Base-by-base conservation (phyloP, 441 rosid species). In the Gossypium davidsonii region DNA sequence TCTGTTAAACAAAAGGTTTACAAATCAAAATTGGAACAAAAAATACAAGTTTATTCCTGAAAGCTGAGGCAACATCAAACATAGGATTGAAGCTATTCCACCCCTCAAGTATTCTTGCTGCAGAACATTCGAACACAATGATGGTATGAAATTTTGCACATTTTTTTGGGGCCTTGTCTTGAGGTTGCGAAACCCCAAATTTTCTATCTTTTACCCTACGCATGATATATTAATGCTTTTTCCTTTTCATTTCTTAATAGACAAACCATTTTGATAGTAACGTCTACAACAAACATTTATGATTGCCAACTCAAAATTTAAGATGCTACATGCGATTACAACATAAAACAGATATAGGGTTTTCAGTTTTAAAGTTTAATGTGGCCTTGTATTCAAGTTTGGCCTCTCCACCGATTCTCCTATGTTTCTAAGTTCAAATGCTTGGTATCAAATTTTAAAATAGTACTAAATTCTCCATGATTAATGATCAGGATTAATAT, bases 1-100 rank as follows among this genome's bases (percentile, higher is more conserved):
- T 79, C 98, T 94, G 95, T 75, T 67, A 20, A 60, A 70, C 64
- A 61, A 31, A 42, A 80, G 53, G 78, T 74, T 56, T 59, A 63
- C 20, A 7, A 10, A 66, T 67, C 58, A 39, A 72, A 62, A 52
- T 25, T 8, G 7, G 61, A 68, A 9, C 20, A 68, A 48, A 23
- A 31, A 26, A 28, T 25, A 49, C 18, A 25, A 3, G 20, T 15
- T 34, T 21, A 64, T 46, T 3, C 44, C 21, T 26, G 37, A 20
- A 70, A 71, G 10, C 23, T 71, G 23, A 51, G 59, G 59, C 17
- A 68, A 26, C 26, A 15, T 51, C n/a, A 26, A 52, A 51, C 15
- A 26, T 1, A 52, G 21, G 59, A 58, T 17, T 67, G 46, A 71
- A 57, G 56, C 39, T 12, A 55, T 70, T 53, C 10, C 15, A 34